These are phyloP conservation scores for Zelopaecilomyces penicillatus DNA, from an alignment of 2,329 filamentous ascomycete genomes.

Conservation along the genomic window DNA sequence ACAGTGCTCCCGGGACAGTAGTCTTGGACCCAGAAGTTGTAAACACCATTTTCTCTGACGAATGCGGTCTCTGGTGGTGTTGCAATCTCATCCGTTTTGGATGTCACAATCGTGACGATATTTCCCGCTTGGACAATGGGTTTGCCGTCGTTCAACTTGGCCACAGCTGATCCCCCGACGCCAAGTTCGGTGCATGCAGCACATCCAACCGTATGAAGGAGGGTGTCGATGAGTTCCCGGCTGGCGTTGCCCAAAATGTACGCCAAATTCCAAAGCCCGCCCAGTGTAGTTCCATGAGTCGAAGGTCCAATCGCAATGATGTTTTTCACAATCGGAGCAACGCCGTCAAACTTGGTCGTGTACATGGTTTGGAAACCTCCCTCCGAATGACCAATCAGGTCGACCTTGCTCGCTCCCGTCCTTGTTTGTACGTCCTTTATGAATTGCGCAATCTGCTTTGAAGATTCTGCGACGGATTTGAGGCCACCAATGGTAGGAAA, in stretches of 20 bases:
- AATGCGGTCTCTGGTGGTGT: slow-evolving; percentile 10
- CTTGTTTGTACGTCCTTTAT: slow-evolving; percentile 9
- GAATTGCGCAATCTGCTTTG: slow-evolving; percentile 12
- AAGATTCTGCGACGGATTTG: slow-evolving; percentile 11
- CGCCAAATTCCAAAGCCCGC: slow-evolving; percentile 9
- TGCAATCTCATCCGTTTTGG: slow-evolving; percentile 7
- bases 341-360: slow-evolving; percentile 11
- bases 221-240: neutral
- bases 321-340: slow-evolving; percentile 9
- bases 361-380: slow-evolving; percentile 15
- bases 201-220: slow-evolving; percentile 8
- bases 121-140: slow-evolving; percentile 11
- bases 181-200: slow-evolving; percentile 10
- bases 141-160: slow-evolving; percentile 7
- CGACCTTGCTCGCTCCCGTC: slow-evolving; percentile 14
- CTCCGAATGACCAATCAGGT: slow-evolving; percentile 16
- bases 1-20: slow-evolving; percentile 9
- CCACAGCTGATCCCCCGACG: slow-evolving; percentile 4
- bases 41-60: slow-evolving; percentile 10
- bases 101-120: slow-evolving; percentile 10
- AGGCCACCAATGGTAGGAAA: slow-evolving; percentile 14
- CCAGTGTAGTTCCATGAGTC: slow-evolving; percentile 16
- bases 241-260: neutral
- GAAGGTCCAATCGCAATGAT: slow-evolving; percentile 14
- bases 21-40: slow-evolving; percentile 12